phyloP scores from a whole-genome alignment of 1,284 basidiomycete genomes.

The Tremellales sp. region DNA sequence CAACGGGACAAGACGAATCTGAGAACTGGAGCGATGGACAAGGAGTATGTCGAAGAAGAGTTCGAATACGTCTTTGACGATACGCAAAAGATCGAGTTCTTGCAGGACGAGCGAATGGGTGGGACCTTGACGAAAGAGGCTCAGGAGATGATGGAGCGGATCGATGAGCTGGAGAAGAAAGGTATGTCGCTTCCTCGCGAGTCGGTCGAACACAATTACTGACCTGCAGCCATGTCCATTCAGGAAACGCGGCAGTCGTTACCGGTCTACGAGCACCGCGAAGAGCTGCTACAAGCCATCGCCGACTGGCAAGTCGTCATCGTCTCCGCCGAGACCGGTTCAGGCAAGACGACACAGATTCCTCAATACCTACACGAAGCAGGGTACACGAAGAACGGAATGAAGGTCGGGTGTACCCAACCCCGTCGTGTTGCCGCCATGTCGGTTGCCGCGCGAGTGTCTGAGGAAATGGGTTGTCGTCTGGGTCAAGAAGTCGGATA shows the following conservation, averaged over 20 bases:
- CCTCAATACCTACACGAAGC: conserved; percentile 98
- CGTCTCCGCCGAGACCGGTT: conserved; percentile 89
- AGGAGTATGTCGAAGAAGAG: conserved; percentile 66
- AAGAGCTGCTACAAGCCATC: conserved; percentile 82
- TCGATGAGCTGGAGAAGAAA: conserved; percentile 85
- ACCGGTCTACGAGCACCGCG: conserved; percentile 81
- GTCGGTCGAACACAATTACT: conserved; percentile 3
- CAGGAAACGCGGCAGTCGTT: conserved; percentile 87
- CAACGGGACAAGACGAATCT: conserved; percentile 88
- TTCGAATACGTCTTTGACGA: conserved; percentile 99
- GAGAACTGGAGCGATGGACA: conserved; percentile 84
- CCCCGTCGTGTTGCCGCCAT: conserved; percentile 98
- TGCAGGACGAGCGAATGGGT: conserved; percentile 74
- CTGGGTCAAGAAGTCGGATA: conserved; percentile 98
- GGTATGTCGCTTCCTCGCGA: conserved; percentile 55
- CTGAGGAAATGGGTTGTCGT: conserved; percentile 95
- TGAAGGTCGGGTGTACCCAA: conserved; percentile 95
- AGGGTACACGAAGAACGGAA: conserved; percentile 81
- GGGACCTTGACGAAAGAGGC: conserved; percentile 83
- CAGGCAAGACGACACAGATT: conserved; percentile 96
- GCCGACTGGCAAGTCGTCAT: conserved; percentile 86
- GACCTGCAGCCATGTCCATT: conserved; percentile 69
- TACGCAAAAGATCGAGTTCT: conserved; percentile 91
- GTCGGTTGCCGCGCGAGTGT: conserved; percentile 98
- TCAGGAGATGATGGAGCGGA: conserved; percentile 76